phyloP scores from a whole-genome alignment of 1,284 basidiomycete species.

The Uromyces viciae-fabae region DNA sequence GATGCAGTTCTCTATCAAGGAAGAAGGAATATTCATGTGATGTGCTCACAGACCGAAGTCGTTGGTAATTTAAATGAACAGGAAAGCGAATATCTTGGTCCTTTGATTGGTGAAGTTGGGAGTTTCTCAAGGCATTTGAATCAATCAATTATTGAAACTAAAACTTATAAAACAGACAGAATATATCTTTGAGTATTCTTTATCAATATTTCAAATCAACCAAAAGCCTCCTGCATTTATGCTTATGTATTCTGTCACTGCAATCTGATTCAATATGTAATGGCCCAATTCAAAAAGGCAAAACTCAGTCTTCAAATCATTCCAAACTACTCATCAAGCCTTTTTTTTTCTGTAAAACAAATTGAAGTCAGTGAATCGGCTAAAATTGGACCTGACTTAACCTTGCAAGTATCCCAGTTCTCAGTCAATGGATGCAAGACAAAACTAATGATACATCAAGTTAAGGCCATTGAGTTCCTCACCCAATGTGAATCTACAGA shows the following conservation, averaged over 20 bases:
- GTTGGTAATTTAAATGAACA: neutral
- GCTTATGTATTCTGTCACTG: neutral
- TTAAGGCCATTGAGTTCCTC: neutral
- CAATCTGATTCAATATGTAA: neutral
- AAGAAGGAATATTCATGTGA: neutral
- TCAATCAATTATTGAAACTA: neutral
- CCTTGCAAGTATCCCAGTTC: too few relatives aligned
- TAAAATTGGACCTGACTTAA: too few relatives aligned
- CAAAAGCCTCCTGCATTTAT: neutral
- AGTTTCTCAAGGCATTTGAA: too few relatives aligned
- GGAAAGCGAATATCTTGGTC: neutral
- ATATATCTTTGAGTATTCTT: neutral
- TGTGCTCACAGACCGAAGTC: neutral
- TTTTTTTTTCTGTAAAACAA: too few relatives aligned
- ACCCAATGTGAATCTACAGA: neutral
- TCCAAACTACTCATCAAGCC: neutral
- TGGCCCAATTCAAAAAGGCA: neutral
- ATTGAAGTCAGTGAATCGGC: too few relatives aligned
- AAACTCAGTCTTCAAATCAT: neutral
- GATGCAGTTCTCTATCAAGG: neutral
- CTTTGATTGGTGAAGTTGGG: neutral
- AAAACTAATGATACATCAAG: neutral
- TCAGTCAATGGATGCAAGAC: neutral
- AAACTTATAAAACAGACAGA: neutral
- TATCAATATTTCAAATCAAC: neutral